Base-by-base conservation (phyloP, 164 flowering plant genomes). In the Liriodendron chinense region DNA sequence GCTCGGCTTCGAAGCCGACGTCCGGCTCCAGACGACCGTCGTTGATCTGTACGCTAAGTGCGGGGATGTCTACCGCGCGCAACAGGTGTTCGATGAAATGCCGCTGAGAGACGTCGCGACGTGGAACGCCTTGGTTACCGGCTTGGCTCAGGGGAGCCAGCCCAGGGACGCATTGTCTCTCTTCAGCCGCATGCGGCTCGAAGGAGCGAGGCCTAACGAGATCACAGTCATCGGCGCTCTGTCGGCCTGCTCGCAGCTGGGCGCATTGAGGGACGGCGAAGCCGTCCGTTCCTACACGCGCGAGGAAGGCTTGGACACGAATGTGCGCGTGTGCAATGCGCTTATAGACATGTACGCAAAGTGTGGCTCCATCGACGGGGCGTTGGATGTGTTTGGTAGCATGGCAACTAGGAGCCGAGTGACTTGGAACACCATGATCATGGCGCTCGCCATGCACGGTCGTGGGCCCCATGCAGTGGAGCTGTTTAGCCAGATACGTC, bases 361-460 rank as follows among this genome's bases (percentile, higher is more conserved):
- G 72, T 94, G 98, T 61, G 99, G 99, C 59, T 77, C 82, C 24
- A 86, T 92, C 1, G 92, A 86, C 1, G 87, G 83, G 70, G 98
- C 97, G 0, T 82, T 72, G 63, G 9, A 28, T 12, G 91, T 91
- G 22, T 96, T 96, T 73, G 63, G 82, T 16, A 57, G 65, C 20
- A 89, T 92, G 94, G 69, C 70, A 68, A 53, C 59, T 65, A 87
- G 76, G 84, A 83, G 73, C 75, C 71, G 84, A 43, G 86, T 94
- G 47, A 86, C 97, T 1, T 94, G 97, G 98, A 96, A 94, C 75
- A 89, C 98, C 0, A 90, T 94, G 88, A 88, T 92, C 53, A 90
- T 90, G 98, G 93, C 82, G 4, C 86, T 91, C 50, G 97, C 90
- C 14, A 82, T 92, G 88, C 85, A 95, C 49, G 99, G 97, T 0